A percentile compares a stretch with the other conserved stretches of the same genome.
Conservation (phyloP, 345 rosid species). For the Citrus sp. region DNA sequence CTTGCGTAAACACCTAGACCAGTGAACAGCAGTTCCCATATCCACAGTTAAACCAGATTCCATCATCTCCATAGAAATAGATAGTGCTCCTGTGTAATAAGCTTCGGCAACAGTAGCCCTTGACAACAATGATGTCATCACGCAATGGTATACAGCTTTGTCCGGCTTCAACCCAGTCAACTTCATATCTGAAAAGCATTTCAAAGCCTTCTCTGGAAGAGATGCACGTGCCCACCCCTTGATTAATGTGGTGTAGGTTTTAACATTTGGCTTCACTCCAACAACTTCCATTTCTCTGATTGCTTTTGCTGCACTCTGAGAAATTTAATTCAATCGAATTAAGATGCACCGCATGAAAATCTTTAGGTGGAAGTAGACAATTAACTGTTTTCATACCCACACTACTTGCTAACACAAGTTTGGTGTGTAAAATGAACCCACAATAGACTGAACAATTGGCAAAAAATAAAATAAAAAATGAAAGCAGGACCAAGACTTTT, state of each 20-base stretch:
- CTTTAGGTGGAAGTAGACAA: not conserved
- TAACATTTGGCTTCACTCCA: constrained; percentile 77
- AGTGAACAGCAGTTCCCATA: constrained; percentile 93
- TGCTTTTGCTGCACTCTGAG: constrained; percentile 71
- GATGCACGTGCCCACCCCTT: constrained; percentile 97
- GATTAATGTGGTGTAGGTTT: constrained; percentile 86
- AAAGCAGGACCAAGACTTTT: not conserved
- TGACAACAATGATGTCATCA: constrained; percentile 75
- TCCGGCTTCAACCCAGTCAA: constrained; percentile 72
- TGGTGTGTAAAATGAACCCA: not conserved
- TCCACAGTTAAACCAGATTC: constrained; percentile 71
- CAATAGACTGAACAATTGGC: not conserved
- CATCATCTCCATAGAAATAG: constrained; percentile 72
- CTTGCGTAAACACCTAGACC: constrained; percentile 81
- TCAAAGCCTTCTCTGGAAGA: constrained; percentile 84
- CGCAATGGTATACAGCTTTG: constrained; percentile 86
- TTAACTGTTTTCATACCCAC: not conserved
- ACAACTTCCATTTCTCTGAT: constrained; percentile 61
- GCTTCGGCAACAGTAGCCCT: constrained; percentile 84
- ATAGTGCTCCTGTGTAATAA: constrained; percentile 53
- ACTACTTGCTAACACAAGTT: not conserved
- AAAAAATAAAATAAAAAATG: no score
- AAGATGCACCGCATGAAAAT: not conserved
- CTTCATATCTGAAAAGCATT: constrained; percentile 84
- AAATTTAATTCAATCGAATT: constrained; percentile 3